Percentiles rank a stretch among this genome's conserved stretches.
phyloP scores from a whole-genome alignment of 805 yeast genomes.

The Saccharomycopsis amapae region DNA sequence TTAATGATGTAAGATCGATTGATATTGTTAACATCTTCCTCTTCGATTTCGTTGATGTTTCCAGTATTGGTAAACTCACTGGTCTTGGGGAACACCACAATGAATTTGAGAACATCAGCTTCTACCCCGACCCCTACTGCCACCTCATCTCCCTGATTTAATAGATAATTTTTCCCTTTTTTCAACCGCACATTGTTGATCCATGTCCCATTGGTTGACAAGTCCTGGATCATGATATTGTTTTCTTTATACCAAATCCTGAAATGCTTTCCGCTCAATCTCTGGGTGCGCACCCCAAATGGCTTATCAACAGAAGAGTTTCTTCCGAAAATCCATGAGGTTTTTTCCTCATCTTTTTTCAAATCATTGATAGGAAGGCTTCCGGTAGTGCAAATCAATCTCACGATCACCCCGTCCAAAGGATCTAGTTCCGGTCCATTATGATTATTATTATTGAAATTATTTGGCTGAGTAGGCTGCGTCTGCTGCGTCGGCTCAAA shows the following conservation, averaged over 20 bases:
- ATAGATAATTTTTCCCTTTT: conserved; percentile 69
- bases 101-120: conserved; percentile 49
- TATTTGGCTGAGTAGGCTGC: conserved; percentile 31
- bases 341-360: conserved; percentile 28
- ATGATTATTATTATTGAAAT: conserved; percentile 17
- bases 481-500: conserved; percentile 27
- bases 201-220: conserved; percentile 89
- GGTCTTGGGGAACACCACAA: conserved; percentile 37
- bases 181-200: conserved; percentile 67
- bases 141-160: conserved; percentile 90
- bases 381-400: conserved; percentile 55
- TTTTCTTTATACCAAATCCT: conserved; percentile 57
- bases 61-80: conserved; percentile 24
- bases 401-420: conserved; percentile 40
- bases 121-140: conserved; percentile 83
- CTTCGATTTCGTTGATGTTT: conserved; percentile 20
- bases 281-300: conserved; percentile 49
- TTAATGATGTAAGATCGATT: conserved; percentile 66
- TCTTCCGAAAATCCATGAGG: conserved; percentile 72
- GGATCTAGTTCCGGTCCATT: conserved; percentile 29
- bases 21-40: conserved; percentile 37
- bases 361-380: conserved; percentile 44
- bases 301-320: conserved; percentile 56
- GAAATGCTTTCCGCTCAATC: conserved; percentile 72
- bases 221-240: conserved; percentile 46